Conservation (phyloP, 202 grass and related monocot genomes). For the Schoenoplectus triqueter region DNA sequence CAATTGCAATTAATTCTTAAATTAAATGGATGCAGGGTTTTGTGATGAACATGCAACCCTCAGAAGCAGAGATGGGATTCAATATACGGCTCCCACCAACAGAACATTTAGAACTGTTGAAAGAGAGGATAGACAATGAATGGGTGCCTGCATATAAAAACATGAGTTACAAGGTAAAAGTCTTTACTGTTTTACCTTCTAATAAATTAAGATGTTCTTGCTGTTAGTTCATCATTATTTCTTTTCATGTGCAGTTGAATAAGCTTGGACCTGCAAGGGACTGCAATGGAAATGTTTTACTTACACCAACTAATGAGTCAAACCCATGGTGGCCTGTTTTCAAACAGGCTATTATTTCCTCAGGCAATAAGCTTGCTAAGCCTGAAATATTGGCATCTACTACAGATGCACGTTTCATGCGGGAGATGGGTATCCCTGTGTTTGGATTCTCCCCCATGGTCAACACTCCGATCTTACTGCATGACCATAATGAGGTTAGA, state of each 20-base stretch:
- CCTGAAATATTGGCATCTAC: slow-evolving; percentile 71
- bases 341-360: slow-evolving; percentile 59
- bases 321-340: slow-evolving; percentile 90
- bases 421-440: slow-evolving; percentile 73
- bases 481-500: slow-evolving; percentile 80
- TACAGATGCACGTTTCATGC: slow-evolving; percentile 76
- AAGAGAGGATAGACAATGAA: slow-evolving; percentile 75
- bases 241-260: slow-evolving; percentile 48
- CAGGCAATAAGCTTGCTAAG: slow-evolving; percentile 62
- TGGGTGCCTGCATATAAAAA: slow-evolving; percentile 88
- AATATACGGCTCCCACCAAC: slow-evolving; percentile 86
- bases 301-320: slow-evolving; percentile 71
- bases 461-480: slow-evolving; percentile 80
- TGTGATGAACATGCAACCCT: slow-evolving; percentile 99
- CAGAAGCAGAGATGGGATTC: slow-evolving; percentile 93
- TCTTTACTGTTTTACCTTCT: neutral
- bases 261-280: slow-evolving; percentile 57
- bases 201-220: neutral
- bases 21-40: slow-evolving; percentile 66
- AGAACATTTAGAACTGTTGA: slow-evolving; percentile 62
- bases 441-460: slow-evolving; percentile 92
- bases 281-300: slow-evolving; percentile 51
- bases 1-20: slow-evolving; percentile 29
- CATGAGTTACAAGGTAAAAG: slow-evolving; percentile 72
- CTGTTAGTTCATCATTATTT: neutral